phyloP scores from a whole-genome alignment of 352 stramenopile genomes.

The Thalassiosira exigua region DNA sequence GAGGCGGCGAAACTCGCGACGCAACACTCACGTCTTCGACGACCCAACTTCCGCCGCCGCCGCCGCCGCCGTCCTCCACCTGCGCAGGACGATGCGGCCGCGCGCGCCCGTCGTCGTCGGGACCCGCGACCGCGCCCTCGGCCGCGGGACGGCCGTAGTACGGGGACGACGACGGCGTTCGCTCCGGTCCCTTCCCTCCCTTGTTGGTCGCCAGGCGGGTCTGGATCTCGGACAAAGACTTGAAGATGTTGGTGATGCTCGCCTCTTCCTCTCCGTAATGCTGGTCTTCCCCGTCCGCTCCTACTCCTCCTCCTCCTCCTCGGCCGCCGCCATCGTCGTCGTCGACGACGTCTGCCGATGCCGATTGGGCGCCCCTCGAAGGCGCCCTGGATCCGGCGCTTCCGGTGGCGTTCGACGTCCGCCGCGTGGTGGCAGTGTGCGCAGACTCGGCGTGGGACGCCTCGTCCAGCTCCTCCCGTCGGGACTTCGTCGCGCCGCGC shows the following conservation, averaged over 20 bases:
- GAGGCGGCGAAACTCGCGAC: not conserved
- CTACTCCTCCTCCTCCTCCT: too few relatives aligned
- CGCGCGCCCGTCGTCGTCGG: not conserved
- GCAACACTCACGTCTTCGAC: conserved; percentile 52
- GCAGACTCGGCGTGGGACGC: conserved; percentile 20
- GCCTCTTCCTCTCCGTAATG: conserved; percentile 56
- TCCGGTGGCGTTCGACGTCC: conserved; percentile 42
- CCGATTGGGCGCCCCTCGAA: too few relatives aligned
- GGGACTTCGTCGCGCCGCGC: not conserved
- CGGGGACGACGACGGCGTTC: not conserved
- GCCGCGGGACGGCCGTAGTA: not conserved
- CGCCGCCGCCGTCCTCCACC: not conserved
- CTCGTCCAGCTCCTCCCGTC: conserved; percentile 35
- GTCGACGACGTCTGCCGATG: not conserved
- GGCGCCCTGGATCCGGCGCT: too few relatives aligned
- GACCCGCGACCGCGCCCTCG: not conserved
- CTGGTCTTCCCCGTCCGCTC: too few relatives aligned
- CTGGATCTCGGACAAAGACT: conserved; percentile 63
- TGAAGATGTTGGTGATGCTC: conserved; percentile 60
- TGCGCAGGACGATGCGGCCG: not conserved
- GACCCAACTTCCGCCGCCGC: conserved; percentile 37
- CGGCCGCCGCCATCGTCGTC: not conserved
- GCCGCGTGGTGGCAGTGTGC: conserved; percentile 37
- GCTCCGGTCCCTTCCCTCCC: conserved; percentile 23
- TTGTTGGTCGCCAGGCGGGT: conserved; percentile 56